A percentile compares a stretch with the other conserved stretches of the same genome.
These are phyloP conservation scores for Zasmidium citrigriseum DNA, from an alignment of 2,329 filamentous ascomycete species.

Conservation along the genomic window DNA sequence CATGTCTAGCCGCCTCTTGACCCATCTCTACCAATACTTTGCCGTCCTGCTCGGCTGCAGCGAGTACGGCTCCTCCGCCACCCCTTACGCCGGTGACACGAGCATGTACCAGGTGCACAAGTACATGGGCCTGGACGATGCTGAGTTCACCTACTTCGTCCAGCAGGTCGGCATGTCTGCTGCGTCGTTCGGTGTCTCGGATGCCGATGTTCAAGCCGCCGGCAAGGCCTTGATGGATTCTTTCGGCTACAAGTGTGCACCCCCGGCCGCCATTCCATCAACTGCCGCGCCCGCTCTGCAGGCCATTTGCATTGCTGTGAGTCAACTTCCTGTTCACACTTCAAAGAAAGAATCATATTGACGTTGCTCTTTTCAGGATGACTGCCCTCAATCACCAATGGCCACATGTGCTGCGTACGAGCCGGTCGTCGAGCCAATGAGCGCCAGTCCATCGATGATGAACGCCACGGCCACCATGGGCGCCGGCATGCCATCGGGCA, in stretches of 20 bases:
- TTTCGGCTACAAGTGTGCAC: constrained; percentile 57
- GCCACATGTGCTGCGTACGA: constrained; percentile 51
- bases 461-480: neutral
- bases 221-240: constrained; percentile 50
- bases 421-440: constrained; percentile 14
- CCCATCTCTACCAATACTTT: constrained; percentile 65
- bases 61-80: constrained; percentile 51
- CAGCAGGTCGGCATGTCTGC: constrained; percentile 59
- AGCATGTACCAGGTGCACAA: constrained; percentile 59
- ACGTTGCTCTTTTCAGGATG: constrained; percentile 20
- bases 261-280: constrained; percentile 48
- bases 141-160: constrained; percentile 61
- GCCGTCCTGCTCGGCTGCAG: constrained; percentile 60
- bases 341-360: neutral
- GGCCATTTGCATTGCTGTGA: constrained; percentile 55
- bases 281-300: constrained; percentile 52
- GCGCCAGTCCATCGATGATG: constrained; percentile 5
- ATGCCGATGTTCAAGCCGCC: constrained; percentile 53
- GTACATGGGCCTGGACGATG: constrained; percentile 56
- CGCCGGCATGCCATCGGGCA: constrained; percentile 7
- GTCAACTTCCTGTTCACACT: neutral
- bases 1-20: constrained; percentile 53
- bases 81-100: constrained; percentile 51
- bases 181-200: constrained; percentile 60
- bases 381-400: constrained; percentile 51